phyloP scores from a whole-genome alignment of 2,329 filamentous ascomycete species.

The Passalora sequoiae region DNA sequence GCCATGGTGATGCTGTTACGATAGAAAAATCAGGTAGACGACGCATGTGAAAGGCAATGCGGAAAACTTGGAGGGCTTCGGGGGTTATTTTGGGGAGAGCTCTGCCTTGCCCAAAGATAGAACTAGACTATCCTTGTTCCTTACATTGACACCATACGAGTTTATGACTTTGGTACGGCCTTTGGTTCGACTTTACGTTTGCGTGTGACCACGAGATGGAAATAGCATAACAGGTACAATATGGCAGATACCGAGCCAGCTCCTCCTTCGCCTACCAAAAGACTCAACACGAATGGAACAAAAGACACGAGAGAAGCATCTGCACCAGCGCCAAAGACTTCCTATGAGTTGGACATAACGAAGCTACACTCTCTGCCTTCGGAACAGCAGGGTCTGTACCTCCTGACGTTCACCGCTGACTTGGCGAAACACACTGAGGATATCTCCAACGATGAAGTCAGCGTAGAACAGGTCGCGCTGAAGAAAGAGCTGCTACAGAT shows the following conservation, averaged over 20 bases:
- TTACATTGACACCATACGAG: not conserved
- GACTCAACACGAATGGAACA: conserved; percentile 14
- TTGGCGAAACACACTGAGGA: conserved; percentile 73
- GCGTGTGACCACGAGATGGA: conserved; percentile 8
- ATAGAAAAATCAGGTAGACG: not conserved
- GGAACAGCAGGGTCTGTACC: conserved; percentile 92
- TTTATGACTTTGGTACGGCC: not conserved
- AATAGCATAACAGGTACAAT: not conserved
- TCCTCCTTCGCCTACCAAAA: conserved; percentile 8
- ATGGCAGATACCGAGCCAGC: conserved; percentile 19
- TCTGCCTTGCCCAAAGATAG: not conserved
- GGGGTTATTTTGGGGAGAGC: not conserved
- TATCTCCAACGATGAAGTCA: conserved; percentile 73
- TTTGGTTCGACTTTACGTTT: not conserved
- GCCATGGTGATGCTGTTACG: conserved; percentile 23
- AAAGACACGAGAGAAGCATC: too few species aligned
- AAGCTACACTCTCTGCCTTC: conserved; percentile 85
- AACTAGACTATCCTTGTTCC: not conserved
- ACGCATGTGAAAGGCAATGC: not conserved
- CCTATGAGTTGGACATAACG: conserved; percentile 68
- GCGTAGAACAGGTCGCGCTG: conserved; percentile 81
- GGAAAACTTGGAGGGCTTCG: too few species aligned
- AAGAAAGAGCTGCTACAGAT: conserved; percentile 95
- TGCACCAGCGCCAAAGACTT: conserved; percentile 8
- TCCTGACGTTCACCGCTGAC: conserved; percentile 81